phyloP scores from a whole-genome alignment of 2,329 filamentous ascomycete species.

The Diaporthe sp. region DNA sequence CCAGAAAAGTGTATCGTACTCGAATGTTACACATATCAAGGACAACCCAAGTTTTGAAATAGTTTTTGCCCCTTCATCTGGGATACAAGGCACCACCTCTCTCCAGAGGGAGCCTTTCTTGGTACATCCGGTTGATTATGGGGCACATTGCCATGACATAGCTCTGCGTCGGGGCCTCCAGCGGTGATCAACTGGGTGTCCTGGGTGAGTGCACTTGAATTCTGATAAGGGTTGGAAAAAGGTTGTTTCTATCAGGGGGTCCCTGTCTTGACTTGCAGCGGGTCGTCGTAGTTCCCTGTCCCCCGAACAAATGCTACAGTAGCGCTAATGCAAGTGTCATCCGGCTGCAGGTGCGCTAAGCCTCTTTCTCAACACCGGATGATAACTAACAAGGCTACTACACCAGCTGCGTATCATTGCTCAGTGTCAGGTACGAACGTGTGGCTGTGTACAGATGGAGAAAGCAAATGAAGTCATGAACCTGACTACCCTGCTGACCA shows the following conservation, averaged over 20 bases:
- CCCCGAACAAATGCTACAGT: not conserved
- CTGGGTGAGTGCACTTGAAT: not conserved
- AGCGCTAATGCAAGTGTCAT: not conserved
- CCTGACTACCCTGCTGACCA: no score
- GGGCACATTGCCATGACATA: not conserved
- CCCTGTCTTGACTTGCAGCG: not conserved
- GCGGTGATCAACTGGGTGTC: not conserved
- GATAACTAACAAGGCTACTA: not conserved
- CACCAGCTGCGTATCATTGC: not conserved
- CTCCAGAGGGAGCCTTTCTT: not conserved
- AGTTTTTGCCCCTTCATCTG: no score
- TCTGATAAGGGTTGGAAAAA: not conserved
- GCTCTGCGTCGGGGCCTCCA: not conserved
- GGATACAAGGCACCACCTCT: not conserved
- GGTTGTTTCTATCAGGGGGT: not conserved
- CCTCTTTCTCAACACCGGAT: not conserved
- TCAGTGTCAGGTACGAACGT: not conserved
- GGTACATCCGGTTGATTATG: not conserved
- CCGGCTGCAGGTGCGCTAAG: not conserved
- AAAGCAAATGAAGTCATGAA: not conserved
- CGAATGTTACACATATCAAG: not conserved
- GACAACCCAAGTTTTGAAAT: not conserved
- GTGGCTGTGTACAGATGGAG: not conserved
- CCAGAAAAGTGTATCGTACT: not conserved
- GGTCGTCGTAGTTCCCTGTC: not conserved